Evolutionary conservation across 2,329 filamentous ascomycete genomes (phyloP).

Genomic region (Monosporascus sp.): DNA sequence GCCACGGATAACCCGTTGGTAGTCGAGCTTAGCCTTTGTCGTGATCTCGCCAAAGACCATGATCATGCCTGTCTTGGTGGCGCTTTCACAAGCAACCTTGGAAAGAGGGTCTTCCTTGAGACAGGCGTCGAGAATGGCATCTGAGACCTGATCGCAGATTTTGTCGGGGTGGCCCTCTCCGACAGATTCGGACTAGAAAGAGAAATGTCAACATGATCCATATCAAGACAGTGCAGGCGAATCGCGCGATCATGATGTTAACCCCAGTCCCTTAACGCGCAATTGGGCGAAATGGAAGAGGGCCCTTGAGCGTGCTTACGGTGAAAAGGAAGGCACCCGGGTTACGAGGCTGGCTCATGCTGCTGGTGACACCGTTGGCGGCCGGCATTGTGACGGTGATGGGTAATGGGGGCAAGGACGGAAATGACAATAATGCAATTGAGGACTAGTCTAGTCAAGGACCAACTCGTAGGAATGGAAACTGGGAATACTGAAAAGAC

Average conservation of each 20-base stretch:
- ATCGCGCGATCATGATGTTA: too few relatives aligned
- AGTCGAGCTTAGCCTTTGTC: slow-evolving; percentile 92
- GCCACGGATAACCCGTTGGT: slow-evolving; percentile 93
- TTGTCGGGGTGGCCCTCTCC: slow-evolving; percentile 92
- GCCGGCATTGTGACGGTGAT: slow-evolving; percentile 50
- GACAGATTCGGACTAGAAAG: slow-evolving; percentile 69
- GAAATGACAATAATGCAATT: slow-evolving; percentile 11
- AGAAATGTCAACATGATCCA: neutral
- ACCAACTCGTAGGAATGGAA: neutral
- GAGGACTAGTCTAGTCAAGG: neutral
- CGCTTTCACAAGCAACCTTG: slow-evolving; percentile 98
- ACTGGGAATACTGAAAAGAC: neutral
- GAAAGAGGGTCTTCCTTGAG: slow-evolving; percentile 90
- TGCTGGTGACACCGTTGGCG: slow-evolving; percentile 41
- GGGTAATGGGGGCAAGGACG: slow-evolving; percentile 7
- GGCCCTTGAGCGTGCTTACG: slow-evolving; percentile 36
- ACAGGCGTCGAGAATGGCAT: slow-evolving; percentile 98
- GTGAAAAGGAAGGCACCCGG: slow-evolving; percentile 80
- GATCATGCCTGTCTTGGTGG: slow-evolving; percentile 99
- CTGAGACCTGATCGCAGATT: slow-evolving; percentile 97
- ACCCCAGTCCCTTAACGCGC: neutral
- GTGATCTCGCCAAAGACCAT: slow-evolving; percentile 99
- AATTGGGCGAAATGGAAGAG: neutral
- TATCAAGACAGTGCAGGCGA: too few relatives aligned
- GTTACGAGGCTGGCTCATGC: slow-evolving; percentile 44